phyloP scores from a whole-genome alignment of 1,139 yeast genomes.

The Insectozyma bohioensis region DNA sequence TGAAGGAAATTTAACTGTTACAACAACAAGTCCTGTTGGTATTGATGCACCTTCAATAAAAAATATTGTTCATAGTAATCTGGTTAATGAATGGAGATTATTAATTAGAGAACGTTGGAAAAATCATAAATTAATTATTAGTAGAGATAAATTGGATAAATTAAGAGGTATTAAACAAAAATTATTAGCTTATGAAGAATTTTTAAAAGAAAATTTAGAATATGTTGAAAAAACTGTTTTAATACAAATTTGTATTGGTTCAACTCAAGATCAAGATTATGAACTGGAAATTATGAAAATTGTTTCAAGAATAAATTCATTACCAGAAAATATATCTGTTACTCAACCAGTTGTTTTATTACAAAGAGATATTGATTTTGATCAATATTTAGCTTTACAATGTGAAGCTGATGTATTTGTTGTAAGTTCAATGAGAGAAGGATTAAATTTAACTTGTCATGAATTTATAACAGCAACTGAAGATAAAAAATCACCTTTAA shows the following conservation, averaged over 20 bases:
- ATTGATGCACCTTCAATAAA: slow-evolving; percentile 69
- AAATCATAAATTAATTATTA: slow-evolving; percentile 67
- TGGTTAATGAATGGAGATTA: slow-evolving; percentile 67
- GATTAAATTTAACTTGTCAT: slow-evolving; percentile 94
- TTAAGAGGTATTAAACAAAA: slow-evolving; percentile 89
- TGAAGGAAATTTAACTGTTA: slow-evolving; percentile 64
- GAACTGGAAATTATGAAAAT: slow-evolving; percentile 75
- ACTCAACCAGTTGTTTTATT: slow-evolving; percentile 83
- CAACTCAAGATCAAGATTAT: slow-evolving; percentile 50
- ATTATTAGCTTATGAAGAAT: slow-evolving; percentile 80
- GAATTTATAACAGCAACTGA: slow-evolving; percentile 82
- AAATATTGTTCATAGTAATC: slow-evolving; percentile 45
- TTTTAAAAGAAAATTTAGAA: slow-evolving; percentile 69
- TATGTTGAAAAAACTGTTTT: slow-evolving; percentile 69
- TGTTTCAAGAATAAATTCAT: slow-evolving; percentile 81
- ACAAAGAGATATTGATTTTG: slow-evolving; percentile 85
- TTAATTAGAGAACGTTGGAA: slow-evolving; percentile 80
- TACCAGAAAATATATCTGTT: slow-evolving; percentile 69
- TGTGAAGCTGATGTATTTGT: slow-evolving; percentile 85
- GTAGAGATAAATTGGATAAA: slow-evolving; percentile 85
- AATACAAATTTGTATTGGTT: slow-evolving; percentile 74
- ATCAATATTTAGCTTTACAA: slow-evolving; percentile 83
- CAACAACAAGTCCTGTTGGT: slow-evolving; percentile 80
- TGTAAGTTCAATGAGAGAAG: slow-evolving; percentile 92
- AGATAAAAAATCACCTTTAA: slow-evolving; percentile 74